Evolutionary conservation across 148 eudicot genomes (phyloP), one percentile per base, ranked within the genome.

Genomic region (Spergularia bocconei): DNA sequence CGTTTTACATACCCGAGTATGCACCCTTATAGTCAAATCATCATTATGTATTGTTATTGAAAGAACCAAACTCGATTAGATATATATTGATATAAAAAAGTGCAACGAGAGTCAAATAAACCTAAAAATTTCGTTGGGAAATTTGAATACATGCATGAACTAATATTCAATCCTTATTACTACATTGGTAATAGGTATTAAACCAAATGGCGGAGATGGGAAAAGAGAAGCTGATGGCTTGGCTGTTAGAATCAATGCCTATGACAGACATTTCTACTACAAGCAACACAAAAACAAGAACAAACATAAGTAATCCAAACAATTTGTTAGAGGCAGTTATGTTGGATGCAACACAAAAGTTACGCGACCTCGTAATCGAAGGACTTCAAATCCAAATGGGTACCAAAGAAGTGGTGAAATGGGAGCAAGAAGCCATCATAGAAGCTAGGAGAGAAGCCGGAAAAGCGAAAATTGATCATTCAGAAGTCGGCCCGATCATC

Each of bases 321-420:
- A 70, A 59, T 57, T 9, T 78, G 7, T 23, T 64, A 9, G 81
- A 78, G 54, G 77, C 81, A 7, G 66, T 78, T 58, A 67, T 78
- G 60, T 25, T 50, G 9, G 58, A 19, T 44, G 13, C 81, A n/a
- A 51, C 66, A 17, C 20, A 19, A 4, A 57, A 66, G 44, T 44
- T 78, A 67, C 67, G 57, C 13, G 56, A 44, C 0, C 72, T 78
- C 21, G 72, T 78, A 29, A 48, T 58, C 11, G 72, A 78, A 72
- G 81, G 81, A 59, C 66, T 72, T 21, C 67, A 19, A 19, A 78
- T 78, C 50, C 80, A 78, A 39, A 78, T 25, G 80, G 80, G 80
- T 23, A 60, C 36, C 56, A 78, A 78, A 64, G 20, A 78, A 78
- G 75, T 78, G 3, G 55, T 71, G 14, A 78, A 72, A 57, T 60